Evolutionary conservation across 1,284 basidiomycete species (phyloP), one percentile per base, ranked within the genome.

Genomic region (Flammula alnicola): DNA sequence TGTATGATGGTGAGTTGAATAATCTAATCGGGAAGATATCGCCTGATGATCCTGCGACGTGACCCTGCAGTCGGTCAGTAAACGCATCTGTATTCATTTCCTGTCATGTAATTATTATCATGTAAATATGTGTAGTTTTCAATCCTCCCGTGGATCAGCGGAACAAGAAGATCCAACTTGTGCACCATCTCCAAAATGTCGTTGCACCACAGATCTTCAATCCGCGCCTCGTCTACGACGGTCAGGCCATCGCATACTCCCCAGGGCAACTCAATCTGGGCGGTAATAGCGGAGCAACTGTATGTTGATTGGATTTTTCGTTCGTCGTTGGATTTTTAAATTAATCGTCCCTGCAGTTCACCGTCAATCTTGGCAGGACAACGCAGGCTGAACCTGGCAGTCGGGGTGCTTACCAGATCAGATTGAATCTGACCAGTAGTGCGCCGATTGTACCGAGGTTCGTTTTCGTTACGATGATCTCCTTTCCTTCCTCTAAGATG

Each of bases 201-300:
- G 59, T 68, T 0, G 58, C 63, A 0, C 68, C 74, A 0, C n/a
- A 59, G 0, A 38, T 69, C 5, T 78, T 78, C 60, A 65, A 58
- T 26, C 69, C 69, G 0, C 66, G 66, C 4, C 63, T 66, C 0
- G 61, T 72, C 9, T 80, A 72, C 54, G 79, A 81, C 47, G 78
- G 78, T 0, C 59, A 66, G 17, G 69, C 71, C 19, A 77, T 77
- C 19, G 50, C 78, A 7, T 80, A 70, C 47, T 59, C 66, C 6
- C 59, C 68, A 7, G 58, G 57, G 26, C 33, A 46, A 9, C 54
- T 73, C 25, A 38, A 54, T 11, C 56, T 70, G 26, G 41, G 61
- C 20, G 57, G 58, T 12, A 56, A 53, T 26, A 52, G 42, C 27
- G 44, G 36, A 8, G 60, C 52, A 9, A 59, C 49, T 6, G 63